Evolutionary conservation across 306 rosid species (phyloP), one percentile per base, ranked within the genome.

Genomic region (Adenanthera pavonina): DNA sequence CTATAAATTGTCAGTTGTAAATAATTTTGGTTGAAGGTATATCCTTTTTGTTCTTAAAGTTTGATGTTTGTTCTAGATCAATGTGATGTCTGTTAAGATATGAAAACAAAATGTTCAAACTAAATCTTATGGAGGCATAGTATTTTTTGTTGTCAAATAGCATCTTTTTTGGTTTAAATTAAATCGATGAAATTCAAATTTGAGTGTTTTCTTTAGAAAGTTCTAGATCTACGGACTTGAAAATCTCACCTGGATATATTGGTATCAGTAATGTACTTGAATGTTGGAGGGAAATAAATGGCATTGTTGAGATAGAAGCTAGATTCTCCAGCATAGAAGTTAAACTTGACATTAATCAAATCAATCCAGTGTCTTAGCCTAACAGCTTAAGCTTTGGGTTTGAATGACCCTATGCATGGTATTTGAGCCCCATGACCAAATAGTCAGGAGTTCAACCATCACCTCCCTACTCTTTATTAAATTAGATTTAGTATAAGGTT

Each of bases 21-120:
- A 33, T 67, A 15, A 34, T 64, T 74, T 79, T 47, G 76, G 56
- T 9, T 74, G n/a, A 5, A 47, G 81, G 48, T 76, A 57, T 54
- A 20, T 67, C 35, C 5, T 44, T 33, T 73, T 74, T 12, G 19
- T 67, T 67, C 30, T 72, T 15, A 48, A 35, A 14, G 46, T 12
- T 69, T 36, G 53, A 19, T 35, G 60, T 35, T 46, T 72, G 12
- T 72, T 77, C 75, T 69, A 60, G 48, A 49, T 69, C 12, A 44
- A 16, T 47, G 38, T 61, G 59, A 64, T 48, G 16, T 44, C 38
- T 16, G 38, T 79, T 30, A 19, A 71, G 43, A 61, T 33, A 33
- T 30, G 52, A 51, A 19, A 41, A n/a, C 7, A 64, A 25, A 82
- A 38, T 19, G 51, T 78, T 72, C 25, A 52, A 76, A 60, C 19